A percentile compares a stretch with the other conserved stretches of the same genome.
These are phyloP conservation scores for Penicillium egyptiacum DNA, from an alignment of 495 filamentous ascomycete species.

Conservation along the genomic window DNA sequence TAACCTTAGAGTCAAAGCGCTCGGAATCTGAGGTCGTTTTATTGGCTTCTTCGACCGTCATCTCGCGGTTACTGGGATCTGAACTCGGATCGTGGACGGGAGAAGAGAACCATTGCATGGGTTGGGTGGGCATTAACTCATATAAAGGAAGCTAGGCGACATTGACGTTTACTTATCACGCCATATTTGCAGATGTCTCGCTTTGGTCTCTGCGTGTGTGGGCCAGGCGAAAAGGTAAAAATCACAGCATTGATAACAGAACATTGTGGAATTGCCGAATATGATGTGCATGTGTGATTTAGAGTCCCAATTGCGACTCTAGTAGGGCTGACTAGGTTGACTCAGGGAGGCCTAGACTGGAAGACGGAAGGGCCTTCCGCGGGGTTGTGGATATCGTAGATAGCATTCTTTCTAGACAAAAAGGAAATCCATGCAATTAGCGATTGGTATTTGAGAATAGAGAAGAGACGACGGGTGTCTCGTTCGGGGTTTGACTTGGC, in stretches of 20 bases:
- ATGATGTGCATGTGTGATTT: background rate
- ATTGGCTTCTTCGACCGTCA: slow-evolving; percentile 26
- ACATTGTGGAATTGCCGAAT: background rate
- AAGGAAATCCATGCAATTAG: background rate
- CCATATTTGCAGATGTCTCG: slow-evolving; percentile 15
- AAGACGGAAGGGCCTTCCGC: background rate
- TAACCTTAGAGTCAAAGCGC: slow-evolving; percentile 15
- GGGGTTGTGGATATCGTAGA: background rate
- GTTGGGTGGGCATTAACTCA: slow-evolving; percentile 5
- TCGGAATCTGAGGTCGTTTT: slow-evolving; percentile 2
- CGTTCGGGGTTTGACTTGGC: slow-evolving; percentile 11
- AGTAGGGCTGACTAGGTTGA: background rate
- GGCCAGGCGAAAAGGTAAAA: background rate
- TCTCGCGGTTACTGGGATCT: slow-evolving; percentile 9
- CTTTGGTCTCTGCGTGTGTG: background rate
- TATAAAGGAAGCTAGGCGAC: slow-evolving; percentile 1
- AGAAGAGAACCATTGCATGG: background rate
- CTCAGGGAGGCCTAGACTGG: background rate
- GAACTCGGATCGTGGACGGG: background rate
- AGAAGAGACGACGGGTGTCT: background rate
- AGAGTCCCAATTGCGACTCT: slow-evolving; percentile 8
- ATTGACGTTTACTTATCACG: slow-evolving; percentile 21
- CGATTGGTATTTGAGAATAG: background rate
- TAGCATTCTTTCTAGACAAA: background rate
- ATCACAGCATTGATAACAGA: background rate